These are phyloP conservation scores for Ceratopteris richardii DNA, from an alignment of 75 land plant genomes.

Conservation along the genomic window DNA sequence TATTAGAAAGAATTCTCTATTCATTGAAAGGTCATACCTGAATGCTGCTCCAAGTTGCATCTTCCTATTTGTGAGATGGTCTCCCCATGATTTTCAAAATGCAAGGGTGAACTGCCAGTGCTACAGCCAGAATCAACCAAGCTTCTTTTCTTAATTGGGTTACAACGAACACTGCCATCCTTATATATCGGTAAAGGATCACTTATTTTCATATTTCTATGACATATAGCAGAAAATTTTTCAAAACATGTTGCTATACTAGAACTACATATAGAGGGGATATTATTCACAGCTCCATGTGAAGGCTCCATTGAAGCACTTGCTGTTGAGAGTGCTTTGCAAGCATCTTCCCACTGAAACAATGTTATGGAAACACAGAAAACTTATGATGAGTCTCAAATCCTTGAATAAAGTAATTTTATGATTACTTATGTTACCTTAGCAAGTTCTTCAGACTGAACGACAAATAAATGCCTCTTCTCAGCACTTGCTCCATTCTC, in stretches of 20 bases:
- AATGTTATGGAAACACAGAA: constrained; percentile 1
- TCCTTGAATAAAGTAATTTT: not conserved
- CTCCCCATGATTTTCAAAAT: too few species aligned
- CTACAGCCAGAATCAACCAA: too few species aligned
- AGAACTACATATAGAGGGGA: constrained; percentile 51
- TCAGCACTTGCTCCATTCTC: constrained; percentile 67
- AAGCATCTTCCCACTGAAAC: constrained; percentile 72
- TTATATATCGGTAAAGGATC: constrained; percentile 80
- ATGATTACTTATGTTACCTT: constrained; percentile 36
- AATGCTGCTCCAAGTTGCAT: constrained; percentile 5
- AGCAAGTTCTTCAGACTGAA: constrained; percentile 42
- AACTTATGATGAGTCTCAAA: too few species aligned
- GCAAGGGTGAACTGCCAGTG: too few species aligned
- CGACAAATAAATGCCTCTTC: constrained; percentile 38
- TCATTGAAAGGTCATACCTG: constrained; percentile 11
- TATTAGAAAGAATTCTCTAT: too few species aligned
- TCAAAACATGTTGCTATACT: constrained; percentile 23
- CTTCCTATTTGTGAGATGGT: too few species aligned
- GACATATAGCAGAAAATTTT: constrained; percentile 8
- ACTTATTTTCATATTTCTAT: not conserved
- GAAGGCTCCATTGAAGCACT: constrained; percentile 12
- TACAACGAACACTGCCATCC: constrained; percentile 29
- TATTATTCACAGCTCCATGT: constrained; percentile 49
- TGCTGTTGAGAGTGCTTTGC: constrained; percentile 27
- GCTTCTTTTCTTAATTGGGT: not conserved